phyloP scores from a whole-genome alignment of 177 flowering plant genomes.

The Vitis hybrid region DNA sequence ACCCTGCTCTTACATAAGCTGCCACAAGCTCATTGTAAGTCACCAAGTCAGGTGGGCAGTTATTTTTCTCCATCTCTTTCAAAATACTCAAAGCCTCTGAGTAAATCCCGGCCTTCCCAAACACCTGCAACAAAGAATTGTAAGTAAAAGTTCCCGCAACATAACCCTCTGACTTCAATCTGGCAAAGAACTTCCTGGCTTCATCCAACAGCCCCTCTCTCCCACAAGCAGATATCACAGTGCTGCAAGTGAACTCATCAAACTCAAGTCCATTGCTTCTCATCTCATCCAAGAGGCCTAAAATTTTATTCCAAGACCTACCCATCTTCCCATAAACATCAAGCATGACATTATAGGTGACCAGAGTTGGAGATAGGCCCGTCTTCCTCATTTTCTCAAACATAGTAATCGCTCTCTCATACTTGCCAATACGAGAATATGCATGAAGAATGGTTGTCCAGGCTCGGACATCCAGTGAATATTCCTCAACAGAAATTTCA shows the following conservation, averaged over 20 bases:
- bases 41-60: constrained; percentile 62
- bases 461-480: constrained; percentile 60
- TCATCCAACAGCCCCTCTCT: constrained; percentile 74
- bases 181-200: constrained; percentile 64
- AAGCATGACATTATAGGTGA: constrained; percentile 88
- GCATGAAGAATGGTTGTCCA: constrained; percentile 74
- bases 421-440: constrained; percentile 60
- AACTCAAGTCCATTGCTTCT: constrained; percentile 50
- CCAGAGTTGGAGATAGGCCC: constrained; percentile 65
- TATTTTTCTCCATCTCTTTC: constrained; percentile 82
- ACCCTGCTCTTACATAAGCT: constrained; percentile 79
- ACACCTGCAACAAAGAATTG: constrained; percentile 77
- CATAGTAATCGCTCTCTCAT: constrained; percentile 51
- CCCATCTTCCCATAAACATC: constrained; percentile 94
- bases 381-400: constrained; percentile 52
- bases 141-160: constrained; percentile 73
- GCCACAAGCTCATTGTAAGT: constrained; percentile 85
- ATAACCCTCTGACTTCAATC: constrained; percentile 57
- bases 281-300: constrained; percentile 71
- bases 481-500: constrained; percentile 52
- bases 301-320: constrained; percentile 65
- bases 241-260: constrained; percentile 89
- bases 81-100: constrained; percentile 63
- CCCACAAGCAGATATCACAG: constrained; percentile 83
- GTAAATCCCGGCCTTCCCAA: constrained; percentile 66